phyloP scores from a whole-genome alignment of 106 monocot genomes.

The Phalaenopsis aphrodite region DNA sequence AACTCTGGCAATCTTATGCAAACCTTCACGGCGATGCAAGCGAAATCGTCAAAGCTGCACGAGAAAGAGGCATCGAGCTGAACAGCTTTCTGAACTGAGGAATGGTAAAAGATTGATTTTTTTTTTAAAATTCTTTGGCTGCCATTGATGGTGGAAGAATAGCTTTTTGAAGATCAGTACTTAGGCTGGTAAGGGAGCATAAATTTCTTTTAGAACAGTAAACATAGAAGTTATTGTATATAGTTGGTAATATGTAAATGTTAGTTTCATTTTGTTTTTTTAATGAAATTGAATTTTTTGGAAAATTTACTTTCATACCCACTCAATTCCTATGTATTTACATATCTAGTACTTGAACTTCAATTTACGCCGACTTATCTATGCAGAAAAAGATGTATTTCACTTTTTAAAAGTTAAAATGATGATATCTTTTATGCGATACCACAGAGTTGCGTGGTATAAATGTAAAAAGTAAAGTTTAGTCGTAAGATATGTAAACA shows the following conservation, averaged over 20 bases:
- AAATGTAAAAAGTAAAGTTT: too few species aligned
- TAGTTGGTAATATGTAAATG: neutral
- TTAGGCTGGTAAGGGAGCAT: neutral
- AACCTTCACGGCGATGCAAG: constrained; percentile 17
- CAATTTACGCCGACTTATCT: too few species aligned
- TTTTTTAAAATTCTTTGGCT: neutral
- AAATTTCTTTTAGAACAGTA: constrained; percentile 1
- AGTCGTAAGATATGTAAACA: too few species aligned
- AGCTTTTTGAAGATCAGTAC: neutral
- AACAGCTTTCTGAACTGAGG: neutral
- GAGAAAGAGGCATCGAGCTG: constrained; percentile 65
- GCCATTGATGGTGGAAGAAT: neutral
- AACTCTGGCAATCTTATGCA: constrained; percentile 67
- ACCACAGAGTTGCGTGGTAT: too few species aligned
- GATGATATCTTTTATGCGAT: too few species aligned
- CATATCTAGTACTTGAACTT: too few species aligned
- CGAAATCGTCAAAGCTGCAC: constrained; percentile 43
- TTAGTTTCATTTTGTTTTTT: neutral
- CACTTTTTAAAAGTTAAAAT: too few species aligned
- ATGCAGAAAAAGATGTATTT: too few species aligned
- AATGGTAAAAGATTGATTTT: neutral
- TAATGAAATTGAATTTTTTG: neutral
- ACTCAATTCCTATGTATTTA: too few species aligned
- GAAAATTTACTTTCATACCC: too few species aligned
- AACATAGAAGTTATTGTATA: neutral